Evolutionary conservation across 495 filamentous ascomycete genomes (phyloP).

Genomic region (Diplogelasinospora grovesii): DNA sequence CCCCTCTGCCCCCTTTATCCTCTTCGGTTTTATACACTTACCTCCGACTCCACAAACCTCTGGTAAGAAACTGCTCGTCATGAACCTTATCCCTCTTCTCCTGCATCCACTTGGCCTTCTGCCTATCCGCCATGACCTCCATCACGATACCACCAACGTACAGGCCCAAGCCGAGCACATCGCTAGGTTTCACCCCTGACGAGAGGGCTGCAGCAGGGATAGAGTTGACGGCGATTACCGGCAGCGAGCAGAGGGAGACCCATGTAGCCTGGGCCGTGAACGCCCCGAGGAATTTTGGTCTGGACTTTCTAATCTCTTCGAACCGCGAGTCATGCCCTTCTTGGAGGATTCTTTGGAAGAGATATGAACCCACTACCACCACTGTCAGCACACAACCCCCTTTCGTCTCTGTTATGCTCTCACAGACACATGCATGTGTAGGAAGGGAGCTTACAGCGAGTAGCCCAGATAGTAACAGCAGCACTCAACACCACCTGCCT

Average conservation of each 20-base stretch:
- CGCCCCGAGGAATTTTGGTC: constrained; percentile 45
- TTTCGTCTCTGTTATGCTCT: too few relatives aligned
- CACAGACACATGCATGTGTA: too few relatives aligned
- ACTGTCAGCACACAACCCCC: too few relatives aligned
- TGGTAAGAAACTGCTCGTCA: constrained; percentile 54
- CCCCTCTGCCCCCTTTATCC: too few relatives aligned
- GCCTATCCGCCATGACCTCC: constrained; percentile 52
- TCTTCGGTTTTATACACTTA: constrained; percentile 4
- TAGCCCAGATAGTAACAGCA: constrained; percentile 52
- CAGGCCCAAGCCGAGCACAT: constrained; percentile 48
- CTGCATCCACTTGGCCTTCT: constrained; percentile 51
- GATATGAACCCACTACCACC: constrained; percentile 56
- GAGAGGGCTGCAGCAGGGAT: constrained; percentile 43
- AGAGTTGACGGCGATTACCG: constrained; percentile 52
- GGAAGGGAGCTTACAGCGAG: constrained; percentile 36
- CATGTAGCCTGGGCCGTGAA: constrained; percentile 56
- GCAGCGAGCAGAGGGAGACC: constrained; percentile 56
- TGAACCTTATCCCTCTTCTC: constrained; percentile 54
- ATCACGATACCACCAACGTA: constrained; percentile 51
- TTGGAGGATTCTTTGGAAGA: constrained; percentile 49
- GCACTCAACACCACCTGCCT: constrained; percentile 53
- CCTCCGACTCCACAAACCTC: constrained; percentile 50
- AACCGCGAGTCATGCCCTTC: constrained; percentile 55
- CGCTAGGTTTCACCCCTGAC: constrained; percentile 35
- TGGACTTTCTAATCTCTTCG: constrained; percentile 48